These are phyloP conservation scores for Solanum piurae DNA, from an alignment of 257 asterid species.

Conservation along the genomic window DNA sequence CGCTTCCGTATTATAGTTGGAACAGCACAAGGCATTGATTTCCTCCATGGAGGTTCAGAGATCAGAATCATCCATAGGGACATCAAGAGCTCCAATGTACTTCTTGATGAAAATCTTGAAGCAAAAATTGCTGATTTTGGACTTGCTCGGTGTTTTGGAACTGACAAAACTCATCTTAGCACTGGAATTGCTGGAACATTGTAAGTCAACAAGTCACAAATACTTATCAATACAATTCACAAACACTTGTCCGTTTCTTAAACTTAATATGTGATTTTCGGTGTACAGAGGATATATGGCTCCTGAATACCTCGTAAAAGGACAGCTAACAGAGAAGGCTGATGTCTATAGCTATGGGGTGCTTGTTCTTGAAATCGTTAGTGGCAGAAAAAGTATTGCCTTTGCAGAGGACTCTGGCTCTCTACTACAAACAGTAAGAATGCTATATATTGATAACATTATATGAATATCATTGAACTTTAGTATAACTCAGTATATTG, in stretches of 20 bases:
- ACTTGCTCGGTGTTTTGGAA: slow-evolving; percentile 65
- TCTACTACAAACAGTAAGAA: slow-evolving; percentile 61
- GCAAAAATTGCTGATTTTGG: slow-evolving; percentile 91
- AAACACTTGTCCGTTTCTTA: neutral
- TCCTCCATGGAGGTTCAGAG: slow-evolving; percentile 57
- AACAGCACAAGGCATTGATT: slow-evolving; percentile 78
- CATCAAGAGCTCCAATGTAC: slow-evolving; percentile 76
- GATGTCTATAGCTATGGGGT: slow-evolving; percentile 84
- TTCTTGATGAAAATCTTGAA: slow-evolving; percentile 55
- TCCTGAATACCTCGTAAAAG: slow-evolving; percentile 85
- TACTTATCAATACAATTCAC: neutral
- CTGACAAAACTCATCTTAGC: slow-evolving; percentile 79
- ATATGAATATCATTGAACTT: neutral
- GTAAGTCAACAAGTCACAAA: slow-evolving; percentile 28
- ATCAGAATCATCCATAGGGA: slow-evolving; percentile 74
- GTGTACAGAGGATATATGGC: slow-evolving; percentile 89
- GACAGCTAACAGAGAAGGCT: slow-evolving; percentile 96
- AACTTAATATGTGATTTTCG: neutral
- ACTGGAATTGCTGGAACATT: slow-evolving; percentile 94
- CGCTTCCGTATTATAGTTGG: slow-evolving; percentile 59
- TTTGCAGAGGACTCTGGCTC: slow-evolving; percentile 55
- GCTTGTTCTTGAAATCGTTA: slow-evolving; percentile 70
- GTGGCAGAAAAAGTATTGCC: slow-evolving; percentile 67
- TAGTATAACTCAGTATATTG: neutral
- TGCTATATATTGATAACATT: neutral